These are phyloP conservation scores for Podospora australis DNA, from an alignment of 495 filamentous ascomycete genomes.

Conservation along the genomic window DNA sequence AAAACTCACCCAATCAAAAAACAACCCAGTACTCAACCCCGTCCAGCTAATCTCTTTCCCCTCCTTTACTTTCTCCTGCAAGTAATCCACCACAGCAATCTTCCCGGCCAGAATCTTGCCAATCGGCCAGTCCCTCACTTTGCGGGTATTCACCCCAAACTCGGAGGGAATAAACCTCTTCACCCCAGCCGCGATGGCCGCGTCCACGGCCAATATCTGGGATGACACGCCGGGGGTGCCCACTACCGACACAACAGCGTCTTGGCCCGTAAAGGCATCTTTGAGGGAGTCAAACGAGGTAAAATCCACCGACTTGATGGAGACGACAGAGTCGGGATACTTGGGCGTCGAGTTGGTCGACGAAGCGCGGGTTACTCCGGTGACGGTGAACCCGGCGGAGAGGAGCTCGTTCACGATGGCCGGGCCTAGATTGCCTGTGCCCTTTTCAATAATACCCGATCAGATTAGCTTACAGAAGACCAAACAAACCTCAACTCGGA, in stretches of 20 bases:
- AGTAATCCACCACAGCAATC: conserved; percentile 41
- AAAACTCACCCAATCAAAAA: conserved; percentile 43
- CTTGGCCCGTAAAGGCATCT: conserved; percentile 44
- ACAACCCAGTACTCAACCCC: conserved; percentile 42
- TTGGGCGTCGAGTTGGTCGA: conserved; percentile 27
- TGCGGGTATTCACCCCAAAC: conserved; percentile 50
- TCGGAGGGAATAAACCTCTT: conserved; percentile 59
- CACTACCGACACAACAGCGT: conserved; percentile 52
- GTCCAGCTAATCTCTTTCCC: conserved; percentile 46
- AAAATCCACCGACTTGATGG: conserved; percentile 51
- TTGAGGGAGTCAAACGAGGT: conserved; percentile 46
- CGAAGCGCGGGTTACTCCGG: conserved; percentile 46
- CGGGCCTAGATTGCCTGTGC: conserved; percentile 54
- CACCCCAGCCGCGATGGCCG: conserved; percentile 52
- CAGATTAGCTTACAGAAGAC: no score
- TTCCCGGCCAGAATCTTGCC: conserved; percentile 45
- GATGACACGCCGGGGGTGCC: conserved; percentile 25
- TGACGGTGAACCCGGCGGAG: conserved; percentile 51
- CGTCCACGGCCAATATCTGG: conserved; percentile 52
- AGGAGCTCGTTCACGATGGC: conserved; percentile 49
- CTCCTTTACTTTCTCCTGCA: conserved; percentile 34
- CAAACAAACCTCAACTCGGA: no score
- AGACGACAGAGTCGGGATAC: conserved; percentile 30
- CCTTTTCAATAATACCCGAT: conserved; percentile 34
- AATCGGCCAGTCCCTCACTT: conserved; percentile 23